Base-by-base conservation (phyloP, 2,329 filamentous ascomycete genomes). In the Exophiala sp. region DNA sequence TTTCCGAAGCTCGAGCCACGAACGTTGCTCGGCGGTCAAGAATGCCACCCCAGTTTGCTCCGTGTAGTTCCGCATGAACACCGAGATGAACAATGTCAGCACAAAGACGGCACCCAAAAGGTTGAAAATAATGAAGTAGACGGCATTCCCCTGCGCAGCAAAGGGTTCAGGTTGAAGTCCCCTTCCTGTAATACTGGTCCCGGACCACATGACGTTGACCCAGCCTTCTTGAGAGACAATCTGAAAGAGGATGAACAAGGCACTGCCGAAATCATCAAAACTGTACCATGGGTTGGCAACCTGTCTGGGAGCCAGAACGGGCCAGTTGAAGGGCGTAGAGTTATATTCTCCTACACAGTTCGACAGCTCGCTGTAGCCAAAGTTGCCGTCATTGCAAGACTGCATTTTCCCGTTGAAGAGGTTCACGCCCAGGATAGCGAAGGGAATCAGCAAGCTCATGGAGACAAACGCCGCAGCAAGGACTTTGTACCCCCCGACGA, bases 51-150 rank as follows among this genome's bases (percentile, higher is more conserved):
- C 93, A 0, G 93, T 98, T 69, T 97, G 90, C 69, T 98, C 93
- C 0, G 93, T 98, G 69, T 98, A 98, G 67, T 96, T 98, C 54
- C 93, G 88, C 93, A 98, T 98, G 68, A 98, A 98, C 54, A 98
- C 93, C 49, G 93, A 97, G 41, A 98, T 94, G 68, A 98, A 98
- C 64, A 98, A 74, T 1, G 93, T 98, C 64, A 98, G 77, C 55
- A 98, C 86, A 70, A 98, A 98, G 57, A 98, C 91, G 0, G 93
- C 93, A 24, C 89, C 89, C 61, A 98, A 77, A 65, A 98, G 79
- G 69, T 98, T 98, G 81, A 97, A 98, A 3, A 91, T 77, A 48
- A 98, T 81, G 65, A 98, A 96, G 74, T 96, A 98, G 29, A 97
- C 68, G 0, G 88, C 90, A 58, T 98, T 97, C 34, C 85, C 89